Conservation (phyloP, 2,329 filamentous ascomycete genomes). For the Lachnellula subtilissima region DNA sequence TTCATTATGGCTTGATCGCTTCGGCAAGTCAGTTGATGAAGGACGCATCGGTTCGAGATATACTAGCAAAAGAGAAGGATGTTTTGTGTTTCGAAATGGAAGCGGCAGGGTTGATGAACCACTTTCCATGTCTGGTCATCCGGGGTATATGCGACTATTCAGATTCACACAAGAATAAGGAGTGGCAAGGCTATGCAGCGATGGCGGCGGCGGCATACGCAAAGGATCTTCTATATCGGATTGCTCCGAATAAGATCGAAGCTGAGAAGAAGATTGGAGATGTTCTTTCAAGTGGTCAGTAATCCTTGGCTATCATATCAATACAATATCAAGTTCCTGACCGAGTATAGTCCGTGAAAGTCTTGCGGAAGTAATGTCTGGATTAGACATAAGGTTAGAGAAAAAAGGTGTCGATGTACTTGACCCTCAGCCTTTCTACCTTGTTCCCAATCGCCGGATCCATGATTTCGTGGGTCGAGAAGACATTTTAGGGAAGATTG, state of each 20-base stretch:
- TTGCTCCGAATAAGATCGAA: too few relatives aligned
- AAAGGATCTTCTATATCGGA: conserved; percentile 18
- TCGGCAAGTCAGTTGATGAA: conserved; percentile 28
- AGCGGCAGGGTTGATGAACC: conserved; percentile 30
- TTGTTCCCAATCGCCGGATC: conserved; percentile 10
- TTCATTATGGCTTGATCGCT: conserved; percentile 36
- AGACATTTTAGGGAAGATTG: conserved; percentile 14
- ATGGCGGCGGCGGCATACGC: conserved; percentile 21
- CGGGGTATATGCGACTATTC: conserved; percentile 35
- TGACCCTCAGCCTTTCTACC: background rate
- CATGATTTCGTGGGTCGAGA: conserved; percentile 17
- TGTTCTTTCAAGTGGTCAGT: too few relatives aligned
- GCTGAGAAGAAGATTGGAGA: too few relatives aligned
- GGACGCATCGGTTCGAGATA: conserved; percentile 13
- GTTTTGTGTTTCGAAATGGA: conserved; percentile 35
- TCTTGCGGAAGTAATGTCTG: too few relatives aligned
- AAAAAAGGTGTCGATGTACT: background rate
- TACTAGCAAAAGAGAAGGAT: conserved; percentile 11
- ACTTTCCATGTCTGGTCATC: conserved; percentile 30
- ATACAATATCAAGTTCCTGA: too few relatives aligned
- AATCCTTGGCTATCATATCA: too few relatives aligned
- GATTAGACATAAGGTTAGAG: too few relatives aligned
- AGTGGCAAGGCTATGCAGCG: conserved; percentile 20
- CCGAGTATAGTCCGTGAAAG: too few relatives aligned
- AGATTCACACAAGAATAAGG: conserved; percentile 24